Conservation (phyloP, 305 asterid genomes). For the Rubia tinctorum region DNA sequence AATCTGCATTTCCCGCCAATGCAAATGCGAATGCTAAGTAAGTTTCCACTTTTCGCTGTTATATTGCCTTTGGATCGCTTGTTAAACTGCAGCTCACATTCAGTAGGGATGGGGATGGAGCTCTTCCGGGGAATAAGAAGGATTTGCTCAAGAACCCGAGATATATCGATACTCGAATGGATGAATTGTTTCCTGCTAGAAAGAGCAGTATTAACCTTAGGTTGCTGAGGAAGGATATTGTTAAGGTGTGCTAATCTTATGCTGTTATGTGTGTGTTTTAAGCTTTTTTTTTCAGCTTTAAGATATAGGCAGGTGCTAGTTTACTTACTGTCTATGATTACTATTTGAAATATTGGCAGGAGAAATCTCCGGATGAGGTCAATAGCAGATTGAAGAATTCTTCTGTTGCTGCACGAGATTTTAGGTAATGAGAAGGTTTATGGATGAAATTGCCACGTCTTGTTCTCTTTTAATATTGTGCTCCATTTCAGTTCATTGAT, state of each 20-base stretch:
- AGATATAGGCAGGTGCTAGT: not conserved
- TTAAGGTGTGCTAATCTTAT: slow-evolving; percentile 44
- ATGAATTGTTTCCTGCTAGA: slow-evolving; percentile 62
- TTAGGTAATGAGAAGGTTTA: slow-evolving; percentile 39
- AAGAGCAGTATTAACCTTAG: slow-evolving; percentile 54
- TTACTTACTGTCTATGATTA: not conserved
- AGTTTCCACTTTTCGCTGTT: slow-evolving; percentile 4
- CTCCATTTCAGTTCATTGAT: slow-evolving; percentile 22
- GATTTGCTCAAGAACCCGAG: slow-evolving; percentile 55
- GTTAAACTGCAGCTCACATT: slow-evolving; percentile 20
- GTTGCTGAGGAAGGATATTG: slow-evolving; percentile 51
- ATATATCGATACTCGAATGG: slow-evolving; percentile 53
- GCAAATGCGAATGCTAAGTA: slow-evolving; percentile 51
- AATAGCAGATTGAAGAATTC: slow-evolving; percentile 30
- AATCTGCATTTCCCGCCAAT: slow-evolving; percentile 37
- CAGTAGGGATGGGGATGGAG: slow-evolving; percentile 48
- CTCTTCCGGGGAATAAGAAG: slow-evolving; percentile 42
- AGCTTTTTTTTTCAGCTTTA: not conserved
- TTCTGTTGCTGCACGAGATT: slow-evolving; percentile 27
- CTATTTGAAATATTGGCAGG: slow-evolving; percentile 44
- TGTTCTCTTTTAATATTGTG: not conserved
- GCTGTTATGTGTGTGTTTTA: slow-evolving; percentile 9
- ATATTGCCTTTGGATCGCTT: not conserved
- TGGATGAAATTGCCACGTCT: slow-evolving; percentile 15
- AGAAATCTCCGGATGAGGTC: slow-evolving; percentile 28